phyloP scores from a whole-genome alignment of 2,329 filamentous ascomycete species.

The Botrytis squamosa region DNA sequence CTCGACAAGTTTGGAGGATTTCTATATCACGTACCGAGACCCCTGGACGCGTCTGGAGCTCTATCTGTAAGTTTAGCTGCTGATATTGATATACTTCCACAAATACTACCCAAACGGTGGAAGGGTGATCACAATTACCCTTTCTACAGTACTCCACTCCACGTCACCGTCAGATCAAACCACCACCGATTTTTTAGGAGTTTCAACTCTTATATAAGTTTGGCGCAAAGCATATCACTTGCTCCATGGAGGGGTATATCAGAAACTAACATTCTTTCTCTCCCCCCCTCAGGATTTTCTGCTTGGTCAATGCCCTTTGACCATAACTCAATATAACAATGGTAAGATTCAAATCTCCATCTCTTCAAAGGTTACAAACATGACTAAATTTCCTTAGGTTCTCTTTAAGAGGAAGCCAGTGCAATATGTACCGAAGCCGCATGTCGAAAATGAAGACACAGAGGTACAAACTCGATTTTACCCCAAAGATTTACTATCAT shows the following conservation, averaged over 20 bases:
- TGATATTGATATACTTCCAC: constrained; percentile 24
- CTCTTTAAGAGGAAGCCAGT: constrained; percentile 96
- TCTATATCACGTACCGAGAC: constrained; percentile 27
- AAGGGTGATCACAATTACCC: constrained; percentile 7
- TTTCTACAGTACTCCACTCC: constrained; percentile 6
- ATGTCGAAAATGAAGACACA: constrained; percentile 74
- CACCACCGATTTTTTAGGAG: constrained; percentile 18
- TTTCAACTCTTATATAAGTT: constrained; percentile 19
- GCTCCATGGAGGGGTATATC: constrained; percentile 26
- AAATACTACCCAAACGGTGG: neutral
- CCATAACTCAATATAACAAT: constrained; percentile 30
- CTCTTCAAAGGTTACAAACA: neutral
- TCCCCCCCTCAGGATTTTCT: constrained; percentile 27
- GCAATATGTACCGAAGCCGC: constrained; percentile 69
- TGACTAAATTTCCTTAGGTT: constrained; percentile 57
- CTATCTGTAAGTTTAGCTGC: constrained; percentile 32
- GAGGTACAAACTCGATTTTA: constrained; percentile 60
- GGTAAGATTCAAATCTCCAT: constrained; percentile 27
- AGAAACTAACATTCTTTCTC: constrained; percentile 30
- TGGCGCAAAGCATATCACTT: constrained; percentile 20
- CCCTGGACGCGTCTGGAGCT: constrained; percentile 35
- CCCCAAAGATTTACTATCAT: constrained; percentile 17
- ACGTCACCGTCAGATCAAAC: constrained; percentile 22
- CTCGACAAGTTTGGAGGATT: constrained; percentile 39
- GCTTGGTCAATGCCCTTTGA: constrained; percentile 24